Base-by-base conservation (phyloP, 208 protist genomes). In the Acanthamoeba royreba region DNA sequence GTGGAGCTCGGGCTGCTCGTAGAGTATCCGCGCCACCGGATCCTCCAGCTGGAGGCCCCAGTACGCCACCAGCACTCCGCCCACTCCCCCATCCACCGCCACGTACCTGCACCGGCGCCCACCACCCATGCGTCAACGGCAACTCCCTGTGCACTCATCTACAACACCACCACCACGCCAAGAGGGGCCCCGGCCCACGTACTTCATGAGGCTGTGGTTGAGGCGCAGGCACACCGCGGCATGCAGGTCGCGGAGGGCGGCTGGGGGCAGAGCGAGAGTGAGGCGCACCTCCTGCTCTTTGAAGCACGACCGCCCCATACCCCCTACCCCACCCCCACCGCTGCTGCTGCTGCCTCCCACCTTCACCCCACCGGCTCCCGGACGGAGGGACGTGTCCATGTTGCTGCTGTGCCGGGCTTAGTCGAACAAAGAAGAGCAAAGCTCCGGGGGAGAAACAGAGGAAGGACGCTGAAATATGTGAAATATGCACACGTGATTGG, bases 191-290 rank as follows among this genome's bases (percentile, higher is more conserved):
- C n/a, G n/a, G n/a, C 13, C 49, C 9, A 55, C 49, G 19, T 45
- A 77, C 66, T 77, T 77, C 66, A 77, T 77, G 66, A 77, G 66
- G 35, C 66, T 77, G 35, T 77, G 66, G 22, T 77, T 77, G 66
- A 77, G 66, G 17, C 35, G 66, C 5, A 46, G 22, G 35, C 66
- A 77, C 5, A 77, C 66, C 11, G 66, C 66, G 35, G 66, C 66
- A 45, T 77, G 25, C 35, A 77, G 25, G 66, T 77, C 66, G 31
- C 66, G 66, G 35, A 77, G n/a, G 66, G 35, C n/a, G n/a, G 25
- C 33, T 2, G 66, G 66, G 15, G 66, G 66, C 33, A 77, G 35
- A 5, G 66, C 66, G n/a, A 77, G 66, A 15, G 66, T n/a, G 66
- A 77, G 66, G 8, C 4, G n/a, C 17, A 77, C 66, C 15, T 77